These are phyloP conservation scores for Tricholomella constricta DNA, from an alignment of 768 basidiomycete genomes.

Conservation along the genomic window DNA sequence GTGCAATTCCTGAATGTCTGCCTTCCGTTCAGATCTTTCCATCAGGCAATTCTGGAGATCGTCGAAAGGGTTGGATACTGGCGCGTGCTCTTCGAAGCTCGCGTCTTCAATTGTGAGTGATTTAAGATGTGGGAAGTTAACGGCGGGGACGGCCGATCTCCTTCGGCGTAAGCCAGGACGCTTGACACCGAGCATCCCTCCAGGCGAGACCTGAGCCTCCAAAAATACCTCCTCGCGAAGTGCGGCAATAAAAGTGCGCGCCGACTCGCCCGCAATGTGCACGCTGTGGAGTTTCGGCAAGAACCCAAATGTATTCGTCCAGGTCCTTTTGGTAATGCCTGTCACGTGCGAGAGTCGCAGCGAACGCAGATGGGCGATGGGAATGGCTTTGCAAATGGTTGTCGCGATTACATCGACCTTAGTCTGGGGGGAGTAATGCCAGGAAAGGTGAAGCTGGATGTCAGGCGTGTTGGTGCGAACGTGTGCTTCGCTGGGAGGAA, in stretches of 20 bases:
- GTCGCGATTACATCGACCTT: constrained; percentile 18
- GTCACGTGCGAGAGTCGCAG: constrained; percentile 25
- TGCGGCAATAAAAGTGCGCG: constrained; percentile 24
- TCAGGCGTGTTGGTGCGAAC: constrained; percentile 4
- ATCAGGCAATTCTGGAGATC: constrained; percentile 27
- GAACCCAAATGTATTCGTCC: constrained; percentile 28
- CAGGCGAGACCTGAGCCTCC: constrained; percentile 7
- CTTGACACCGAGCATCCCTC: constrained; percentile 12
- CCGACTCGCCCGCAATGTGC: constrained; percentile 22
- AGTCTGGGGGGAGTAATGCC: constrained; percentile 16
- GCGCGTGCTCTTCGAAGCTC: constrained; percentile 19
- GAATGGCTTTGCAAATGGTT: constrained; percentile 24
- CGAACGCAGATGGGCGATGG: constrained; percentile 24
- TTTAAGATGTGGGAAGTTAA: constrained; percentile 30
- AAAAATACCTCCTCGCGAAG: constrained; percentile 23
- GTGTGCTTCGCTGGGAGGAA: constrained; percentile 1
- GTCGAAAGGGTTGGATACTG: constrained; percentile 1
- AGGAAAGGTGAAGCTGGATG: constrained; percentile 26
- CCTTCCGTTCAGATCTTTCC: constrained; percentile 32
- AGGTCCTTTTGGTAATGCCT: constrained; percentile 18
- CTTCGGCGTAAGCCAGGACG: constrained; percentile 15
- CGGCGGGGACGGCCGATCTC: constrained; percentile 12
- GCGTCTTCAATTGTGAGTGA: constrained; percentile 26
- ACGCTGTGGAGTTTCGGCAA: constrained; percentile 28
- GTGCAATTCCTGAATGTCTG: constrained; percentile 27